Conservation (phyloP, 768 basidiomycete genomes). For the Termitomyces sp. region DNA sequence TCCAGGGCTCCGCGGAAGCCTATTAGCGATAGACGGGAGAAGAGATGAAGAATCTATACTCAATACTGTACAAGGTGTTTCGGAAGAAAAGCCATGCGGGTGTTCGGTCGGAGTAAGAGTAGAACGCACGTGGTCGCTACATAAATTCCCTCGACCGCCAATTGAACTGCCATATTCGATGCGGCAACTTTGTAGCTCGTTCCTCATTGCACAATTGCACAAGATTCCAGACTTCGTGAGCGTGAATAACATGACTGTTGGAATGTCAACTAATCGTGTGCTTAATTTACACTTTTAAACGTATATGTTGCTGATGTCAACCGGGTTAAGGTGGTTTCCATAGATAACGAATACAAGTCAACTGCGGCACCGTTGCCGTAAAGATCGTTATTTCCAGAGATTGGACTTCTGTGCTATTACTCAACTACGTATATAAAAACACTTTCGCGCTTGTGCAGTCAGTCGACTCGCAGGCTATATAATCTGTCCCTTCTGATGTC, state of each 20-base stretch:
- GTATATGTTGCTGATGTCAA: neutral
- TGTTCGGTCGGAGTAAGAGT: neutral
- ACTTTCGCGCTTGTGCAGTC: neutral
- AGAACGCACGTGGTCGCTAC: neutral
- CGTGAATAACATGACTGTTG: neutral
- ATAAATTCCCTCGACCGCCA: neutral
- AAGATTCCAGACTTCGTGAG: neutral
- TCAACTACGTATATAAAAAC: neutral
- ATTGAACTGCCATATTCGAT: neutral
- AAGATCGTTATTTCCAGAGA: neutral
- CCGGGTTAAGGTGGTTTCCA: neutral
- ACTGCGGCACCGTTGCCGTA: neutral
- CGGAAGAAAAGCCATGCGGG: neutral
- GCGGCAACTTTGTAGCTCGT: neutral
- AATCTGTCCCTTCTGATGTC: neutral
- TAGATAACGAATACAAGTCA: neutral
- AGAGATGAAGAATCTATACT: neutral
- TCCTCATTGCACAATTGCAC: neutral
- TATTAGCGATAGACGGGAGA: neutral
- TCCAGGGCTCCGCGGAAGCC: neutral
- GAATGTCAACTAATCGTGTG: neutral
- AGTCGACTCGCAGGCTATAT: neutral
- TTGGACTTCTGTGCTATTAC: too few species aligned
- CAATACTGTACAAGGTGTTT: neutral
- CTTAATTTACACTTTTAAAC: neutral